A percentile compares a stretch with the other conserved stretches of the same genome.
phyloP scores from a whole-genome alignment of 2,329 filamentous ascomycete genomes.

The Penicillium crustosum region DNA sequence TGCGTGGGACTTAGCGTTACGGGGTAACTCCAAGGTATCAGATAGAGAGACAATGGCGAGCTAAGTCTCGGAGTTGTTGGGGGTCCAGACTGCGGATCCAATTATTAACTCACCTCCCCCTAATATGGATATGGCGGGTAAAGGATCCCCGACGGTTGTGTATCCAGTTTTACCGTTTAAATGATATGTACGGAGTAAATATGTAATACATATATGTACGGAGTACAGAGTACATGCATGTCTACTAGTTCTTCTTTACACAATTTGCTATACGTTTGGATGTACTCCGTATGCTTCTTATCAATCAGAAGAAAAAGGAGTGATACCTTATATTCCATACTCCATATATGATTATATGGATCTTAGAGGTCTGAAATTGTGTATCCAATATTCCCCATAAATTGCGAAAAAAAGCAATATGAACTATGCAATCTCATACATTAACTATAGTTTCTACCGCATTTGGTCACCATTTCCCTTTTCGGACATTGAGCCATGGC shows the following conservation, averaged over 20 bases:
- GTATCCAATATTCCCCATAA: not conserved
- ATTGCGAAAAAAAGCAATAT: not conserved
- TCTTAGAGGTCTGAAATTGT: not conserved
- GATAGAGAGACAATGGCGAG: constrained; percentile 13
- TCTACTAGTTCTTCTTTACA: too few species aligned
- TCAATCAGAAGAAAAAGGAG: not conserved
- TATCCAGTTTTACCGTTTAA: constrained; percentile 13
- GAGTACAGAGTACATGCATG: too few species aligned
- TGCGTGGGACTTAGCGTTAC: constrained; percentile 2
- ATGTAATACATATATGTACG: too few species aligned
- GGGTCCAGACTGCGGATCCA: constrained; percentile 7
- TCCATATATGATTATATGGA: not conserved
- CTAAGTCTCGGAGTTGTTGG: constrained; percentile 16
- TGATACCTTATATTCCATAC: too few species aligned
- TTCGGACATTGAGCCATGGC: not conserved
- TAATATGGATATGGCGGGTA: constrained; percentile 16
- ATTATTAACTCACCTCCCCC: constrained; percentile 3
- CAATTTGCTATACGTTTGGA: not conserved
- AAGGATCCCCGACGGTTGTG: constrained; percentile 20
- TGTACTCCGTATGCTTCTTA: constrained; percentile 2
- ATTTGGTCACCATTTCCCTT: not conserved
- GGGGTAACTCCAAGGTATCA: constrained; percentile 8
- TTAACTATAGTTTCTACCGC: not conserved
- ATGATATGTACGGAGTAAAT: too few species aligned
- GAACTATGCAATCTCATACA: not conserved